A percentile compares a stretch with the other conserved stretches of the same genome.
Evolutionary conservation across 208 protist genomes (phyloP).

Genomic region (Angomonas ambiguus): DNA sequence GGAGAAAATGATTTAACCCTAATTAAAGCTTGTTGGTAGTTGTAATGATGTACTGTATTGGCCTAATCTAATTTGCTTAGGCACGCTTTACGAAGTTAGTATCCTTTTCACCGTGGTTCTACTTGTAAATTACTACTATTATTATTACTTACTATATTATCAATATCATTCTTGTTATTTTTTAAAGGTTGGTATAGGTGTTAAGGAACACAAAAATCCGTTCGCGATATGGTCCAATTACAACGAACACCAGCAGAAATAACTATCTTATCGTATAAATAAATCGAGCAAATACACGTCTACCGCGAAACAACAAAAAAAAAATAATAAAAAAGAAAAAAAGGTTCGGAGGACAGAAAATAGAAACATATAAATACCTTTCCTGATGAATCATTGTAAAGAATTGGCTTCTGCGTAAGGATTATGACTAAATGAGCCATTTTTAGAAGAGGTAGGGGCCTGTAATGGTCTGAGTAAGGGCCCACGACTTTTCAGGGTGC

Average conservation of each 20-base stretch:
- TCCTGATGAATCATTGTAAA: slow-evolving; percentile 4
- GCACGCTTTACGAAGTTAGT: too few relatives aligned
- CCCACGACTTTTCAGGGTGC: not conserved
- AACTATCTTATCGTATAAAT: not conserved
- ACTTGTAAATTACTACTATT: not conserved
- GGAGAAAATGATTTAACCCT: too few relatives aligned
- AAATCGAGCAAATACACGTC: not conserved
- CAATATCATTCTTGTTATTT: not conserved
- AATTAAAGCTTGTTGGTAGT: too few relatives aligned
- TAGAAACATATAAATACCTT: not conserved
- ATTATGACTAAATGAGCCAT: slow-evolving; percentile 54
- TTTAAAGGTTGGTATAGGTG: not conserved
- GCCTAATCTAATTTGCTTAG: too few relatives aligned
- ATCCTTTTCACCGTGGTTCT: too few relatives aligned
- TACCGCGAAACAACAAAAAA: slow-evolving; percentile 3
- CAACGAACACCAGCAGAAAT: not conserved
- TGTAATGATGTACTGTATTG: too few relatives aligned
- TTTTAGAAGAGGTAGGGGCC: slow-evolving; percentile 13
- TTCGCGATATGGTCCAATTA: not conserved
- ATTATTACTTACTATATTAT: not conserved
- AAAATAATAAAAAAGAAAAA: slow-evolving; percentile 6
- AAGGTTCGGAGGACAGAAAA: slow-evolving; percentile 1
- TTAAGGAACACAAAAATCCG: not conserved
- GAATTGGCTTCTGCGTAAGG: slow-evolving; percentile 68
- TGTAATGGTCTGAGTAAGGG: not conserved